phyloP scores from a whole-genome alignment of 73 alveolate genomes.

The Paramecium sexaurelia region DNA sequence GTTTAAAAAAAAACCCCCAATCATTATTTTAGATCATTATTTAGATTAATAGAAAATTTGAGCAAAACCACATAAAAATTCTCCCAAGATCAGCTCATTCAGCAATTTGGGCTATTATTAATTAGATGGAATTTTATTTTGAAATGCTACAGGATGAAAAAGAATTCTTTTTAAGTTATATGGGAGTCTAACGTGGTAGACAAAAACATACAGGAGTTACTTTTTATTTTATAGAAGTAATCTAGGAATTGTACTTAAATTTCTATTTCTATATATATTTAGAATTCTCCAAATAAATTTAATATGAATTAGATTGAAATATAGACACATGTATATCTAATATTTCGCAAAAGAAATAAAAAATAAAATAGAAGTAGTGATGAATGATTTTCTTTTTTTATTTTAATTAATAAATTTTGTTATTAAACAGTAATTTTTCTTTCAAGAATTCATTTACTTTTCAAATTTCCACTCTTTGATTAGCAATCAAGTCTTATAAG shows the following conservation, averaged over 20 bases:
- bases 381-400: neutral
- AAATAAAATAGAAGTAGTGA: constrained; percentile 15
- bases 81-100: constrained; percentile 99
- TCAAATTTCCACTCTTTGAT: neutral
- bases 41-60: no score
- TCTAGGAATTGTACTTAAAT: constrained; percentile 91
- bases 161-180: no score
- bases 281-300: no score
- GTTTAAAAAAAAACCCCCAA: no score
- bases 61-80: no score
- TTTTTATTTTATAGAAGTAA: constrained; percentile 88
- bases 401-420: neutral
- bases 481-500: neutral
- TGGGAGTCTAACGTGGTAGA: constrained; percentile 96
- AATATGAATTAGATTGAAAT: no score
- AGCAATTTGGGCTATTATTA: constrained; percentile 87
- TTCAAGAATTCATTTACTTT: neutral
- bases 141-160: constrained; percentile 98
- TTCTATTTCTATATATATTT: constrained; percentile 87
- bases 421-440: neutral
- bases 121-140: constrained; percentile 92
- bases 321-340: no score
- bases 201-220: constrained; percentile 99
- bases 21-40: no score
- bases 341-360: constrained; percentile 74